phyloP scores from a whole-genome alignment of 345 rosid genomes.

The Mangifera indica region DNA sequence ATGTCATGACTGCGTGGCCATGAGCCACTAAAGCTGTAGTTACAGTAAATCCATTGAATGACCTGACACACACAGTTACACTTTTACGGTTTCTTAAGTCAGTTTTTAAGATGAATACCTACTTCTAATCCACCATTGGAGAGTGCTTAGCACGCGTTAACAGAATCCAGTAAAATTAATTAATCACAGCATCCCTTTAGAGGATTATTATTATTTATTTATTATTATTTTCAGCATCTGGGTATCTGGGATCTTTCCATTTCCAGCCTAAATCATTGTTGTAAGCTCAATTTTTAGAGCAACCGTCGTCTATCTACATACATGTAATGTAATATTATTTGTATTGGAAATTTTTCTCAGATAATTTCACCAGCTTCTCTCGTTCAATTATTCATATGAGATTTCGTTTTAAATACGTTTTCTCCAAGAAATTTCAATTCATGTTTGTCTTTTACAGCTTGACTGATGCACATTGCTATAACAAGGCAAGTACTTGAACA shows the following conservation, averaged over 20 bases:
- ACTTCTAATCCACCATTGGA: not conserved
- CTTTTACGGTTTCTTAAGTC: not conserved
- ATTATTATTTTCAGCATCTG: no score
- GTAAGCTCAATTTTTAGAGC: not conserved
- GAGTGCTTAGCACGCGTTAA: slow-evolving; percentile 22
- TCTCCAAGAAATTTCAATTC: not conserved
- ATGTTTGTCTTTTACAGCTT: not conserved
- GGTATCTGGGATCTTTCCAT: not conserved
- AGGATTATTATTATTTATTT: not conserved
- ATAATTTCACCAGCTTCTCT: not conserved
- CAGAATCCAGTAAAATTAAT: not conserved
- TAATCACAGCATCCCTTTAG: not conserved
- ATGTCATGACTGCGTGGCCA: slow-evolving; percentile 41
- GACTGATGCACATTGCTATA: not conserved
- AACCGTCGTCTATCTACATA: not conserved
- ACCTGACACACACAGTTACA: slow-evolving; percentile 21
- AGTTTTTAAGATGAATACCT: not conserved
- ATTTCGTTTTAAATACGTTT: not conserved
- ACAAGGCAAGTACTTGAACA: not conserved
- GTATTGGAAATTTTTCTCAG: not conserved
- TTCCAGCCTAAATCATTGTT: not conserved
- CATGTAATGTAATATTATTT: not conserved
- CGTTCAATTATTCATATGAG: no score
- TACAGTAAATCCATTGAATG: not conserved
- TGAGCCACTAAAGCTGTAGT: slow-evolving; percentile 28